Base-by-base conservation (phyloP, 1,139 yeast genomes). In the Sugiyamaella paludigena region DNA sequence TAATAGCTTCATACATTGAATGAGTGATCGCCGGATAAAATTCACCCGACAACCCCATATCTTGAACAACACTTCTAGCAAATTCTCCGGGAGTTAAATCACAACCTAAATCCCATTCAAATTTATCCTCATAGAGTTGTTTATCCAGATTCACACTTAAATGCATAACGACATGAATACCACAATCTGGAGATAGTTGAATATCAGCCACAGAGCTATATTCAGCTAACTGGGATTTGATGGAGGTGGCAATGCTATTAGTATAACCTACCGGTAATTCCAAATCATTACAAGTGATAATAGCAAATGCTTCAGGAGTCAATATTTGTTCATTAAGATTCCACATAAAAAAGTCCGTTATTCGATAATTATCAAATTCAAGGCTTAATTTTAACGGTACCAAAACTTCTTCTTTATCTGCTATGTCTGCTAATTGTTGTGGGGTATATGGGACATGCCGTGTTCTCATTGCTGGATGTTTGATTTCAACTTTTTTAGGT, bases 21-120 rank as follows among this genome's bases (percentile, higher is more conserved):
- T 87, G 94, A 0, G 97, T 82, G 51, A 92, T 87, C 0, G 96
- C 96, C 0, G 96, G 95, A 55, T 81, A 79, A 63, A 92, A 92
- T 65, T 94, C 98, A 43, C 89, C 78, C 1, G 84, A 73, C 28
- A 92, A 71, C 0, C 97, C 97, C 65, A 92, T 69, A 60, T 92
- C 99, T 35, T 80, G 77, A 3, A 88, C 96, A 1, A 91, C 89
- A 3, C 78, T 78, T 55, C 77, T 79, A 0, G 98, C 95, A 72
- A 92, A 92, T 44, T 71, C 72, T 63, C 89, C 96, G 0, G 98
- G 97, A 0, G 94, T 81, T 6, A 85, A 66, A 1, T 75, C 71
- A 55, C 82, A 60, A 15, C 65, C 74, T 52, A 92, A 72, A 63
- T 92, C 95, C 98, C 98, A 92, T 67, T 92, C 98, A 58, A 92